These are phyloP conservation scores for Nepenthes gracilis DNA, from an alignment of 148 eudicot genomes.

Conservation along the genomic window DNA sequence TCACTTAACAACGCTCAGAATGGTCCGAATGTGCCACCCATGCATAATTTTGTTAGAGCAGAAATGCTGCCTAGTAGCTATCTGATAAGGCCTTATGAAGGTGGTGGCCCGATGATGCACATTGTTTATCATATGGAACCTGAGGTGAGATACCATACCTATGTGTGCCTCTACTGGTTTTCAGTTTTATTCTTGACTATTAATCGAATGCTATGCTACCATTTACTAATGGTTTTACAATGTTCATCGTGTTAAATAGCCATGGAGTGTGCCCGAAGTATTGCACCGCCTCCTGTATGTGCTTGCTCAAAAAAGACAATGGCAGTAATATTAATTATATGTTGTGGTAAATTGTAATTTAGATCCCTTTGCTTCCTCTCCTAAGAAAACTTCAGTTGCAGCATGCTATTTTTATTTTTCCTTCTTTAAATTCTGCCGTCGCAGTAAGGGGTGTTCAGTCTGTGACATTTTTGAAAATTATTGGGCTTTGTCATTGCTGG, in stretches of 20 bases:
- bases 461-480: not conserved
- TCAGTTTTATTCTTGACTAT: not conserved
- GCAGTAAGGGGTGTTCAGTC: not conserved
- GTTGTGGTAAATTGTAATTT: not conserved
- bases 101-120: conserved; percentile 84
- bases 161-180: not conserved
- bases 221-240: not conserved
- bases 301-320: conserved; percentile 79
- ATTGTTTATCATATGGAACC: conserved; percentile 87
- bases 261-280: conserved; percentile 95
- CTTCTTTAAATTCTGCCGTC: not conserved
- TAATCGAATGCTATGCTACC: not conserved
- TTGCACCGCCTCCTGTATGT: conserved; percentile 65
- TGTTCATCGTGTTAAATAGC: conserved; percentile 25
- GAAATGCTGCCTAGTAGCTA: conserved; percentile 83
- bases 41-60: conserved; percentile 70
- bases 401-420: not conserved
- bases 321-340: conserved; percentile 42
- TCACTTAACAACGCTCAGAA: conserved; percentile 86
- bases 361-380: not conserved
- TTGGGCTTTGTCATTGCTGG: too few species aligned
- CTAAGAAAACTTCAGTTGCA: not conserved
- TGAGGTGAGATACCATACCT: conserved; percentile 31
- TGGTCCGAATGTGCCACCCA: conserved; percentile 83
- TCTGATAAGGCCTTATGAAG: conserved; percentile 88